A percentile compares a stretch with the other conserved stretches of the same genome.
These are phyloP conservation scores for Solidago caesia DNA, from an alignment of 129 eudicot genomes.

Conservation along the genomic window DNA sequence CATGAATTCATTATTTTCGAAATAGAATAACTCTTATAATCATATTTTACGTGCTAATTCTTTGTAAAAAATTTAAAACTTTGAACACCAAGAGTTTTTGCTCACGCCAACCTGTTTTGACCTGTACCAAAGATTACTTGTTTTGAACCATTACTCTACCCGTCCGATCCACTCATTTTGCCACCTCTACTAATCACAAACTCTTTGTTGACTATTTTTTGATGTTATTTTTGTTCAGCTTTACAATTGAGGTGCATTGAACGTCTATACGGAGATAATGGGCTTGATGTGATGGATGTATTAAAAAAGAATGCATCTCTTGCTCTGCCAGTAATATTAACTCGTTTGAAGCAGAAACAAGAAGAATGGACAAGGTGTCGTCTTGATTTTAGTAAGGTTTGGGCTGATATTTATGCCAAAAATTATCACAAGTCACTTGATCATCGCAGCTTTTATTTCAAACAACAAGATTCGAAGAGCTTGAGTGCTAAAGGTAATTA, in stretches of 20 bases:
- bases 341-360: conserved; percentile 95
- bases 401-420: conserved; percentile 93
- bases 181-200: neutral
- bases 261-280: conserved; percentile 93
- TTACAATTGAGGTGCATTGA: conserved; percentile 90
- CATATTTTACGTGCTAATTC: neutral
- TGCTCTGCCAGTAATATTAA: conserved; percentile 87
- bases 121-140: neutral
- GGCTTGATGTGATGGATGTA: conserved; percentile 95
- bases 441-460: conserved; percentile 95
- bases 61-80: conserved; percentile 21
- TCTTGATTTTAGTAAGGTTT: conserved; percentile 78
- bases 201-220: neutral
- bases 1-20: neutral
- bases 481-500: conserved; percentile 89
- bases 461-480: conserved; percentile 93
- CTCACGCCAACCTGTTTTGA: neutral
- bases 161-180: neutral
- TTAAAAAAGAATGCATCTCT: conserved; percentile 80
- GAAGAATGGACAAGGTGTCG: conserved; percentile 98
- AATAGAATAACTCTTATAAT: neutral
- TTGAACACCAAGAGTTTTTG: neutral
- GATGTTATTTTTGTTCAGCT: conserved; percentile 39
- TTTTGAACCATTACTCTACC: neutral
- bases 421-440: conserved; percentile 95